These are phyloP conservation scores for Trichoderma parareesei DNA, from an alignment of 495 filamentous ascomycete genomes.

Conservation along the genomic window DNA sequence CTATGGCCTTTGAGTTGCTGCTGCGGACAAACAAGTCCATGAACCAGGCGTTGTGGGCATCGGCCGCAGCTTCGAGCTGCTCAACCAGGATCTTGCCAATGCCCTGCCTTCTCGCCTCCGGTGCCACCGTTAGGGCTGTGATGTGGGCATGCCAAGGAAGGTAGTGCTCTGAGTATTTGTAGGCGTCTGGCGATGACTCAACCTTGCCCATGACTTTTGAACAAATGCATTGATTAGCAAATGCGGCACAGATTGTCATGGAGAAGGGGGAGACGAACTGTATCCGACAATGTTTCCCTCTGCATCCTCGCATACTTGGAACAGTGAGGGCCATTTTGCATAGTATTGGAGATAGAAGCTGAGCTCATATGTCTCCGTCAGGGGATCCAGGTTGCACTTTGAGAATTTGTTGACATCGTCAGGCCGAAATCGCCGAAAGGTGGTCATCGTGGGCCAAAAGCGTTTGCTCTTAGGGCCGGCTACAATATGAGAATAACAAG, in stretches of 20 bases:
- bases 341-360: constrained; percentile 93
- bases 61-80: constrained; percentile 71
- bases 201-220: constrained; percentile 85
- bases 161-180: constrained; percentile 69
- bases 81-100: constrained; percentile 72
- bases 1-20: constrained; percentile 77
- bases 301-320: constrained; percentile 75
- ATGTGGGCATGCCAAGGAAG: constrained; percentile 98
- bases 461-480: not conserved
- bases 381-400: constrained; percentile 82
- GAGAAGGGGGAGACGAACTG: constrained; percentile 49
- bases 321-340: constrained; percentile 88
- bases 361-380: constrained; percentile 94
- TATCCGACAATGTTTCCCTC: constrained; percentile 83
- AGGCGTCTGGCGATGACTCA: constrained; percentile 71
- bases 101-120: constrained; percentile 73
- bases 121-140: constrained; percentile 88
- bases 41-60: constrained; percentile 82
- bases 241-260: not conserved
- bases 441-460: constrained; percentile 28
- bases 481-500: not conserved
- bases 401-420: constrained; percentile 52
- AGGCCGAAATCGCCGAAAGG: constrained; percentile 37
- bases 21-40: constrained; percentile 89
- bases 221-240: not conserved